Evolutionary conservation across 805 yeast species (phyloP), one percentile per base, ranked within the genome.

Genomic region (Myxozyma monticola): DNA sequence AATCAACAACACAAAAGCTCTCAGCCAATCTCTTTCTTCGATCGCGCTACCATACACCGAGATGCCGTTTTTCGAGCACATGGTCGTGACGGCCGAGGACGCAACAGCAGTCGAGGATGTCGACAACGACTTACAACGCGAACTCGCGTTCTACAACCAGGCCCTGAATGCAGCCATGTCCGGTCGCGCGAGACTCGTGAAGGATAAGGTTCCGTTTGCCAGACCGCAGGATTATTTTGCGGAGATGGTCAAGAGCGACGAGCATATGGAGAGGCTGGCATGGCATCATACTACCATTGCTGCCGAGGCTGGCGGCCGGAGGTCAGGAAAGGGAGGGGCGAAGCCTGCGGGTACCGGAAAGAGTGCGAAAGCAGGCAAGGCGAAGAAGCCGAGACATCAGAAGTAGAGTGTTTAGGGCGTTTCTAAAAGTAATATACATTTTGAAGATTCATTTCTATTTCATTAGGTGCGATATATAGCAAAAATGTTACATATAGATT

Each of bases 151-250:
- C 63, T 93, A 90, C 71, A 89, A 88, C 67, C 99, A 93, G 73
- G 96, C 95, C 5, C 77, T 93, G 49, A 84, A 80, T 45, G 95
- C 97, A 3, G 93, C 86, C 25, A 71, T 76, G 44, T 79, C 77
- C 60, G 96, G 86, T 22, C 83, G 91, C 64, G 68, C 76, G 40
- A 78, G 79, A 47, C 73, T 86, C 36, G 71, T 81, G 49, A 59
- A 59, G 42, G 81, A 81, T 63, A 76, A 86, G 59, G 81, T 91
- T 28, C 88, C 96, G 53, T 93, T 93, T 68, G 76, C 95, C 25
- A 81, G 99, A 69, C 99, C 99, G 31, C 73, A 80, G 63, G 99
- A 93, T 68, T 93, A 88, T 69, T 93, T 93, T 72, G 99, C 99
- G 17, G 99, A 93, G 71, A 93, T 93, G 99, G 87, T 89, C 53